Evolutionary conservation across 2,329 filamentous ascomycete species (phyloP), one percentile per base, ranked within the genome.

Genomic region (Botryotinia calthae): DNA sequence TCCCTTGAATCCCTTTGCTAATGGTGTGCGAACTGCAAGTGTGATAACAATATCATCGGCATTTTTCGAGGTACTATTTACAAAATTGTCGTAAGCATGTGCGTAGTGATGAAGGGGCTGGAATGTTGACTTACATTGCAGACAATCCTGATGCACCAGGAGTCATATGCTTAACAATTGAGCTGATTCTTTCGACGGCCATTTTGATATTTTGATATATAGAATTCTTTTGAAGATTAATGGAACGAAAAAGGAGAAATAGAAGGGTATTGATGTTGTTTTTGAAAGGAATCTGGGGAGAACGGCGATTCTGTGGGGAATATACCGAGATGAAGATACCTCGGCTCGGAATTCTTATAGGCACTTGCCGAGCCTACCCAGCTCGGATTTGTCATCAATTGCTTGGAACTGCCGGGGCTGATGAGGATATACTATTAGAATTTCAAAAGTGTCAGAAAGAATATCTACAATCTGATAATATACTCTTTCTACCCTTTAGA

Each of bases 31-130:
- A 79, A 95, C 86, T 42, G 95, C 95, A 73, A 97, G 89, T 12
- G 96, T 99, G 81, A 98, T 97, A 82, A 99, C 96, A 71, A 99
- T 88, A 85, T 99, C 96, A 82, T 98, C 95, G 78, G 95, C 89
- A 83, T 97, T 97, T 86, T 98, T 95, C 78, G 93, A 90, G 73
- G 93, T 94, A 81, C 94, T 97, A 78, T 73, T 59, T 73, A 61
- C 65, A 25, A 46, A 34, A 73, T 63, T 68, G 72, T 79, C 77
- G 72, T 79, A 77, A 75, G 80, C 74, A 75, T 72, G 73, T 81
- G 71, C 72, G 37, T 75, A 70, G 28, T 56, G 54, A 25, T 69
- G 66, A 67, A 42, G 20, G 58, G 48, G 40, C 64, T 70, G 44
- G n/a, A 72, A 72, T 81, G 91, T 86, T 88, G 34, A 68, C 62